Conservation (phyloP, 2,329 filamentous ascomycete genomes). For the Elsinoe australis region DNA sequence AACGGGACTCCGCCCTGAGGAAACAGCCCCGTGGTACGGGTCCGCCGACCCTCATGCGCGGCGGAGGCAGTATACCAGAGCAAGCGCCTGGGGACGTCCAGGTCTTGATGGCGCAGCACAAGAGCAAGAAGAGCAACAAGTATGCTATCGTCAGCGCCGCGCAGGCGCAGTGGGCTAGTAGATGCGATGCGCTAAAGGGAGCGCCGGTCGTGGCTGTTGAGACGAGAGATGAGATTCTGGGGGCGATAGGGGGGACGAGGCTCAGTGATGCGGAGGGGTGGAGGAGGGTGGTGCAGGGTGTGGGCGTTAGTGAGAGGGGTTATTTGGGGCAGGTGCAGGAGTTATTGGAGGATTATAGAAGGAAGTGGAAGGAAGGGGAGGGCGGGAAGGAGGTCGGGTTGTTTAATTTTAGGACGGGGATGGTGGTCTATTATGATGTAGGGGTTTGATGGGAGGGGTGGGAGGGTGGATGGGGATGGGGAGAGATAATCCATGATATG, state of each 20-base stretch:
- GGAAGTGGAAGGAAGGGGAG: slow-evolving; percentile 36
- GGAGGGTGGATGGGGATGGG: too few relatives aligned
- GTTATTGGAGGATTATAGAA: slow-evolving; percentile 57
- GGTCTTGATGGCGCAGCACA: slow-evolving; percentile 73
- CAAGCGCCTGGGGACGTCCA: slow-evolving; percentile 61
- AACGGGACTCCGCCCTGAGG: slow-evolving; percentile 58
- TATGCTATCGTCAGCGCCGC: slow-evolving; percentile 75
- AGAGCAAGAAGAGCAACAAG: slow-evolving; percentile 86
- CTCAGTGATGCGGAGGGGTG: slow-evolving; percentile 77
- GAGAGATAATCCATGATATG: too few relatives aligned
- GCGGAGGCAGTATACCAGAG: slow-evolving; percentile 37
- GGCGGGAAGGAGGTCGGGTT: slow-evolving; percentile 69
- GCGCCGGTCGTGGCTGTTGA: slow-evolving; percentile 84
- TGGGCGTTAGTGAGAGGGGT: slow-evolving; percentile 67
- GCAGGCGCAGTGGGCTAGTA: slow-evolving; percentile 48
- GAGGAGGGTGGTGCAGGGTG: slow-evolving; percentile 70
- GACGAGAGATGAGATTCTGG: slow-evolving; percentile 73
- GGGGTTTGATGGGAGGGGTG: slow-evolving; percentile 33
- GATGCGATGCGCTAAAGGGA: slow-evolving; percentile 63
- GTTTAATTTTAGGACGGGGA: slow-evolving; percentile 83
- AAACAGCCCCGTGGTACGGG: slow-evolving; percentile 30
- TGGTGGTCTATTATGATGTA: slow-evolving; percentile 80
- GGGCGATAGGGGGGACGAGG: slow-evolving; percentile 63
- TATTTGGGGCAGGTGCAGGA: slow-evolving; percentile 79
- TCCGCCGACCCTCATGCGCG: slow-evolving; percentile 34